Evolutionary conservation across 169 alveolate genomes (phyloP), one percentile per base, ranked within the genome.

Genomic region (Plasmodium fragile): DNA sequence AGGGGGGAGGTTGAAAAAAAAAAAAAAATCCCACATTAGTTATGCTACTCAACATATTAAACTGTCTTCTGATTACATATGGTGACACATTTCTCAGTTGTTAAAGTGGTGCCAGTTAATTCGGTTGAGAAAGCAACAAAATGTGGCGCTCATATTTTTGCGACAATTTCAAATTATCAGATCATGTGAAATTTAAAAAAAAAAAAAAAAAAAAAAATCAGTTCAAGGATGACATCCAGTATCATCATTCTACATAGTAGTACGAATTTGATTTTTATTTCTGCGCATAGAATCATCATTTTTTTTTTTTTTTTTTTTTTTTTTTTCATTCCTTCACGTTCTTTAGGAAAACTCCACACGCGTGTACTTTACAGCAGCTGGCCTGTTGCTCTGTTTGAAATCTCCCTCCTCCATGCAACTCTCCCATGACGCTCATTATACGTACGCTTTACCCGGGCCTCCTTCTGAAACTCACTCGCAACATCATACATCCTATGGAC

Each of bases 221-320:
- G 93, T 43, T 87, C 93, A 87, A 87, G 93, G 93, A 87, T 87
- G 93, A 87, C 93, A 69, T 39, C 25, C 1, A 55, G 69, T 87
- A 65, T 87, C 93, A 87, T 75, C 93, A 87, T 87, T 75, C 93
- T 87, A 87, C 93, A 32, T 87, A 22, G 89, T 87, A 87, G 93
- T 87, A 77, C 49, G 93, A 87, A 43, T 36, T 55, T 77, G 93
- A 87, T 77, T 36, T 55, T 55, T 30, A 53, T 77, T 32, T 75
- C 70, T 77, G 93, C 93, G 93, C 93, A 18, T 36, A 55, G 69
- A 32, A 87, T 78, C 93, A 87, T 87, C 93, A 87, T 87, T 78
- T 77, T 77, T 45, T 65, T 82, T 82, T 82, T 59, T 82, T 34
- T 82, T 34, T 84, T 85, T 75, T 87, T 53, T 65, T 49, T 25